Base-by-base conservation (phyloP, 495 filamentous ascomycete genomes). In the Trichoderma asperelloides region DNA sequence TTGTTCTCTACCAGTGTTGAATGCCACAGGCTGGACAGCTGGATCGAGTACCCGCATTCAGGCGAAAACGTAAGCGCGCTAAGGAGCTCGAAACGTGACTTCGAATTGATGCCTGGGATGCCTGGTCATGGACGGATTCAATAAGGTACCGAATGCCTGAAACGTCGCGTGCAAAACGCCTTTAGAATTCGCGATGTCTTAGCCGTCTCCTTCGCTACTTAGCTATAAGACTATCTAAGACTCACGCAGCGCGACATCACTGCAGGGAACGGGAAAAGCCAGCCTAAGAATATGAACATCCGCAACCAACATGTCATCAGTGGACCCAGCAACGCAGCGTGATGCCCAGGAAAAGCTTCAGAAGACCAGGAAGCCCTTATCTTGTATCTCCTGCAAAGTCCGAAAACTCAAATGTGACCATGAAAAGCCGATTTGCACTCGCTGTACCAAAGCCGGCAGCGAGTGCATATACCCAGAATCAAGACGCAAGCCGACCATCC, bases 401-500 rank as follows among this genome's bases (percentile, higher is more conserved):
- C 83, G 86, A 67, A 87, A 89, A 69, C 84, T 89, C 64, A 81
- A 82, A 76, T 91, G 88, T 70, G 88, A 91, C 74, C 83, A 86
- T 23, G 80, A 74, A 43, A 84, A 81, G 68, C 91, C 91, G 3
- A 86, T 84, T 39, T 96, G 91, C 74, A 83, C 85, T 27, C 91
- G 91, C 9, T 96, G 91, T 72, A 82, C 83, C 27, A 81, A 88
- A 68, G 71, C 90, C 37, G 82, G 85, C 47, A 85, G 87, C 76
- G 88, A 89, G 64, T 96, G 91, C 77, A 78, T 87, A 7, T 96
- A 93, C 71, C 91, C 93, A 71, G 91, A 94, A 74, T 87, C 89
- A 63, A 83, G 91, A 70, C 87, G 89, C 79, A 96, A 93, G 79
- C 93, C 91, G 68, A 89, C 91, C 27, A 91, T 89, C n/a, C 95